These are phyloP conservation scores for Strigomonas culicis DNA, from an alignment of 208 protist genomes.

Conservation along the genomic window DNA sequence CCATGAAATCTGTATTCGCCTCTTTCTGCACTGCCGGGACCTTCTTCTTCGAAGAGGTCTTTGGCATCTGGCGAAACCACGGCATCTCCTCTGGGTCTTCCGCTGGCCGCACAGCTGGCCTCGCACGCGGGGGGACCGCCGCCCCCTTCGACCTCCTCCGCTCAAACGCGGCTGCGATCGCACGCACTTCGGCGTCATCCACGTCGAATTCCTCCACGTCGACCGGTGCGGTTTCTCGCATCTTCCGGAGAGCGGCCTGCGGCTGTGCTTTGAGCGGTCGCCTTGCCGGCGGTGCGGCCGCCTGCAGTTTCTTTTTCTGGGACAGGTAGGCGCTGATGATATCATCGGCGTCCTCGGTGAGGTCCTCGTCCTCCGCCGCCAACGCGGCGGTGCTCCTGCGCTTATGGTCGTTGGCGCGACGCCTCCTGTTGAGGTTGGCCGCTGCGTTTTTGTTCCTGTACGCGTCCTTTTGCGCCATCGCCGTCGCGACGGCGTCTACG, in stretches of 20 bases:
- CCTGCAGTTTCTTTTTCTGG: too few relatives aligned
- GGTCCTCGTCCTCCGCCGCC: background rate
- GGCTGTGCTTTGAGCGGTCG: too few relatives aligned
- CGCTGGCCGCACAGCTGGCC: background rate
- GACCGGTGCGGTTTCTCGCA: background rate
- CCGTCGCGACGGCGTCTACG: background rate
- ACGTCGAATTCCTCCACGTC: background rate
- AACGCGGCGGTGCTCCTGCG: background rate
- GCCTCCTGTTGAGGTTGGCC: background rate
- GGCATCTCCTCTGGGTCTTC: too few relatives aligned
- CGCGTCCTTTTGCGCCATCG: background rate
- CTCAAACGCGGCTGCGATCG: background rate
- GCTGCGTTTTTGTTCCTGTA: background rate
- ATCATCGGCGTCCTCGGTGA: background rate
- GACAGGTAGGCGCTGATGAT: too few relatives aligned
- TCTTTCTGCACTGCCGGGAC: background rate
- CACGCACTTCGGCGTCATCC: background rate
- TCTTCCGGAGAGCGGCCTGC: too few relatives aligned
- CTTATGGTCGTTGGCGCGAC: background rate
- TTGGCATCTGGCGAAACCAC: too few relatives aligned
- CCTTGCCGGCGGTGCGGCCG: too few relatives aligned
- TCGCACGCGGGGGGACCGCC: too few relatives aligned
- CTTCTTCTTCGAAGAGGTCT: conserved; percentile 4
- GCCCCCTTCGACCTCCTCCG: background rate
- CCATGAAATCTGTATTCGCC: too few relatives aligned